These are phyloP conservation scores for Cystofilobasidium capitatum DNA, from an alignment of 768 basidiomycete species.

Conservation along the genomic window DNA sequence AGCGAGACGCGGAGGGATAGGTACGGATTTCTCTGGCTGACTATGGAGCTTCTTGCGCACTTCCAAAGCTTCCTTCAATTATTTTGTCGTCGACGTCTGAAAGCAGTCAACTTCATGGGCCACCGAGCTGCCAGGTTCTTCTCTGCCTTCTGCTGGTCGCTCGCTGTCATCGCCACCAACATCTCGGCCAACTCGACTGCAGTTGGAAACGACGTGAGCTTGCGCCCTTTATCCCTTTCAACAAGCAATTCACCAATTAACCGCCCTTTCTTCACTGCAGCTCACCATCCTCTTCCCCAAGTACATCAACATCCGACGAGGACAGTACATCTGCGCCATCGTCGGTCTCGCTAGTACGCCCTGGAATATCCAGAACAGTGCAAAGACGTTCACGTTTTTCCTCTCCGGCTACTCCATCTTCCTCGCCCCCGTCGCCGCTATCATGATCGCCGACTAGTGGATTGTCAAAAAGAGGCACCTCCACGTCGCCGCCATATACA, in stretches of 20 bases:
- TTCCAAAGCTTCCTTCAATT: too few relatives aligned
- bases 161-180: constrained; percentile 31
- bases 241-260: too few relatives aligned
- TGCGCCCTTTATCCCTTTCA: too few relatives aligned
- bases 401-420: constrained; percentile 19
- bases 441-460: constrained; percentile 23
- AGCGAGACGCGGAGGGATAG: too few relatives aligned
- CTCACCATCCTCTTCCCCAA: constrained; percentile 4
- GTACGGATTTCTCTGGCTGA: too few relatives aligned
- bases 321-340: constrained; percentile 10
- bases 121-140: constrained; percentile 3
- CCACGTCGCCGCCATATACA: constrained; percentile 32
- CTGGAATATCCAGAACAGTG: constrained; percentile 16
- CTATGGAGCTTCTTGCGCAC: too few relatives aligned
- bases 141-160: constrained; percentile 33
- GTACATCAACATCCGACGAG: constrained; percentile 15
- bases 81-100: too few relatives aligned
- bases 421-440: constrained; percentile 12
- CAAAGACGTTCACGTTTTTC: constrained; percentile 17
- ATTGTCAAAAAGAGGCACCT: constrained; percentile 26
- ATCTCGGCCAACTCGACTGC: constrained; percentile 32
- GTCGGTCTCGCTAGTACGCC: constrained; percentile 19
- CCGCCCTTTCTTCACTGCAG: neutral
- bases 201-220: constrained; percentile 28
- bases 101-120: too few relatives aligned